Evolutionary conservation across 805 yeast genomes (phyloP), one percentile per base, ranked within the genome.

Genomic region (Clavispora fructus): DNA sequence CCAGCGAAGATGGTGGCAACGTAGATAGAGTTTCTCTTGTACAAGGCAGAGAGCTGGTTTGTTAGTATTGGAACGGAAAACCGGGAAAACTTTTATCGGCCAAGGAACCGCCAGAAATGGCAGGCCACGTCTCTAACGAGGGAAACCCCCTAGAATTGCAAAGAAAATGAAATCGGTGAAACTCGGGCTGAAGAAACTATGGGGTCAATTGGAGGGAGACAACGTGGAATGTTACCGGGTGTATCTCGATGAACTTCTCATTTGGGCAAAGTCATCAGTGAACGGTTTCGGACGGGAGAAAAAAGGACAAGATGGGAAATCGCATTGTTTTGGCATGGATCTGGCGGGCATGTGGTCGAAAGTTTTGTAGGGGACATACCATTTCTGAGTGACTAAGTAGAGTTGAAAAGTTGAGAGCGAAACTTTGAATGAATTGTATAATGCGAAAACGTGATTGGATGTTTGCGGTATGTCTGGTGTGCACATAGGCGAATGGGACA

Each of bases 1-100:
- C 87, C 82, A 42, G 82, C 85, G 58, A 91, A 85, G 51, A 91
- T 75, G 52, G 94, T 75, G 55, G 88, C 87, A 52, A 91, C 96
- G 70, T 78, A 88, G 52, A 85, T 75, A 41, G 97, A 80, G 82
- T 92, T 91, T 79, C 97, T 87, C 80, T 88, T 88, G 79, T 54
- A 48, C 40, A 61, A 55, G 32, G 58, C 55, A 43, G 61, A 50
- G 40, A 62, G 56, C 63, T 60, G 35, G 17, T 25, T 30, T 7
- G 63, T 60, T 60, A 60, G 64, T 60, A 53, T 47, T 2, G 10
- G 40, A 39, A 14, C 6, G 35, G 16, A 30, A 19, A 19, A 31
- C 16, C n/a, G 17, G 17, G 17, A 10, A 31, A 29, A 31, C 23
- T 19, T 19, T 19, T 5, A 19, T 19, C 23, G 23, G 23, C 23